Evolutionary conservation across 495 filamentous ascomycete species (phyloP).

Genomic region (Lentithecium fluviatile): DNA sequence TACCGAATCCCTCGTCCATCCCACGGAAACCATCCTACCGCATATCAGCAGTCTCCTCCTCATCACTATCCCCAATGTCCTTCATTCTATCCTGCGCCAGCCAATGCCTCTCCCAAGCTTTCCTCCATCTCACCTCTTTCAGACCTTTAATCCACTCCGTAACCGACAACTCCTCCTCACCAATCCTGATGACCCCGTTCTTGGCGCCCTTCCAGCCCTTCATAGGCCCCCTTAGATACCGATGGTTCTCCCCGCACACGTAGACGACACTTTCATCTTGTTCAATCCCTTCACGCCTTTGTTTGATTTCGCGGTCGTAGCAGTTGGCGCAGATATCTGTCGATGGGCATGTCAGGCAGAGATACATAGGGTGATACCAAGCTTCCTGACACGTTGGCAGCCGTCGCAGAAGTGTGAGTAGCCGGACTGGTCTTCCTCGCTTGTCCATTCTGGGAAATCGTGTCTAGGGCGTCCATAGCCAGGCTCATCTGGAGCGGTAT

Average conservation of each 20-base stretch:
- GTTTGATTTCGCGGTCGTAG: neutral
- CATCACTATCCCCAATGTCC: too few relatives aligned
- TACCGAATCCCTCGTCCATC: too few relatives aligned
- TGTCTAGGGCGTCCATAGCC: too few relatives aligned
- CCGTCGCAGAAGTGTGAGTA: too few relatives aligned
- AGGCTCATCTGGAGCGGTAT: too few relatives aligned
- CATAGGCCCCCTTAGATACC: slow-evolving; percentile 35
- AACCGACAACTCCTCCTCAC: slow-evolving; percentile 29
- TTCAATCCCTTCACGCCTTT: neutral
- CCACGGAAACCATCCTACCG: too few relatives aligned
- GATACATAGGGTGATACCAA: too few relatives aligned
- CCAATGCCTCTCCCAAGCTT: slow-evolving; percentile 17
- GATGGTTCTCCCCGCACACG: slow-evolving; percentile 29
- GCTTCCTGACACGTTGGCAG: too few relatives aligned
- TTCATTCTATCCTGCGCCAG: neutral
- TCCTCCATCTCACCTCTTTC: slow-evolving; percentile 9
- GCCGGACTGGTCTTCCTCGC: too few relatives aligned
- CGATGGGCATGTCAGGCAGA: neutral
- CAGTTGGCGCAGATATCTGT: neutral
- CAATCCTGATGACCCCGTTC: slow-evolving; percentile 34
- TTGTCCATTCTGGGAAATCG: too few relatives aligned
- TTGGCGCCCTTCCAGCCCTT: slow-evolving; percentile 39
- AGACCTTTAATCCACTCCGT: slow-evolving; percentile 32
- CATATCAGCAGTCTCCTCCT: too few relatives aligned
- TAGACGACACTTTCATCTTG: neutral